Percentiles rank a stretch among this genome's conserved stretches.
Evolutionary conservation across 73 alveolate genomes (phyloP).

Genomic region (Tetrahymena elliotti): DNA sequence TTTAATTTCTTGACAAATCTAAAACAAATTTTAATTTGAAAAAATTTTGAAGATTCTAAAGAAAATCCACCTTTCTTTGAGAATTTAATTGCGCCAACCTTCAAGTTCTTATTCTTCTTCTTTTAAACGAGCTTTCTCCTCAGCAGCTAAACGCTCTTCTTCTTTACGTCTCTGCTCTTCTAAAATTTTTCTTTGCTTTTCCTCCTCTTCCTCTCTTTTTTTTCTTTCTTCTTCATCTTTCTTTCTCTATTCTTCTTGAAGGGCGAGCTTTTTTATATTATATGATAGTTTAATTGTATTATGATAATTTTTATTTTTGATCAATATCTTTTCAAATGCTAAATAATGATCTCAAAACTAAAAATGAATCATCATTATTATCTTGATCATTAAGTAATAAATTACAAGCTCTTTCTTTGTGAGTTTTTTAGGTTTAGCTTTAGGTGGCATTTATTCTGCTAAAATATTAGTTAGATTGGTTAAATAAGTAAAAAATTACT

Average conservation of each 20-base stretch:
- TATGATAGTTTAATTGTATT: too few species aligned
- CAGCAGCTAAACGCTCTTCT: background rate
- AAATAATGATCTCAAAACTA: too few species aligned
- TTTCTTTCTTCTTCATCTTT: background rate
- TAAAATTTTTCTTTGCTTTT: background rate
- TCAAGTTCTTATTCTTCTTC: background rate
- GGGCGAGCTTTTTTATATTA: background rate
- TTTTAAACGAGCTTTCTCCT: background rate
- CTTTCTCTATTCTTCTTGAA: background rate
- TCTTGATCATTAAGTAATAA: background rate
- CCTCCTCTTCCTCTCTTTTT: background rate
- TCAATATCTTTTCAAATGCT: too few species aligned
- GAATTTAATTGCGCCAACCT: background rate
- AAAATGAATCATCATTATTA: background rate
- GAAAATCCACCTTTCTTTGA: background rate
- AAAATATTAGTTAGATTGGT: background rate
- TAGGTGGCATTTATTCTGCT: background rate
- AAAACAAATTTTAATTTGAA: too few species aligned
- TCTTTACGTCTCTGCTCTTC: background rate
- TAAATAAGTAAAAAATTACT: background rate
- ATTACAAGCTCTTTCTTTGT: background rate
- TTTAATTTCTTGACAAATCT: background rate
- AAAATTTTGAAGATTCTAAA: background rate
- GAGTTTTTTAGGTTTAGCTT: background rate
- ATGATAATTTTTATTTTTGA: too few species aligned